A percentile compares a stretch with the other conserved stretches of the same genome.
Evolutionary conservation across 2,329 filamentous ascomycete species (phyloP).

Genomic region (Trichophyton rubrum): DNA sequence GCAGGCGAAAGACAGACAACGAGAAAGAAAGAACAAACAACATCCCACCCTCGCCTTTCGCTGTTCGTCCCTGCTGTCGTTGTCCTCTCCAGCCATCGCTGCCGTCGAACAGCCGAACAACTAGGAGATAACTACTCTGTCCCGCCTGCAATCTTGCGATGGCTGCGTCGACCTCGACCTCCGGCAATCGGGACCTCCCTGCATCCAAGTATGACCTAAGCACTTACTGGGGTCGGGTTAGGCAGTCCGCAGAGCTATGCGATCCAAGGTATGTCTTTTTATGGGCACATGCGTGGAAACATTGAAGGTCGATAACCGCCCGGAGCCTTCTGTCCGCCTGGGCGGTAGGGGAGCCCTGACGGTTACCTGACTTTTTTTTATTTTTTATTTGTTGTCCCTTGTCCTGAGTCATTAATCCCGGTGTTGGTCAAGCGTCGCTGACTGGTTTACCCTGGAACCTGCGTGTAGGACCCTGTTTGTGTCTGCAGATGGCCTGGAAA

Average conservation of each 20-base stretch:
- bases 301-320: background rate
- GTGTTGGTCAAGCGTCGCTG: background rate
- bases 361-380: too few species aligned
- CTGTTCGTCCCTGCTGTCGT: too few species aligned
- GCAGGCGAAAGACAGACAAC: background rate
- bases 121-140: background rate
- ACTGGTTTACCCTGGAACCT: background rate
- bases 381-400: background rate
- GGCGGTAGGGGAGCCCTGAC: background rate
- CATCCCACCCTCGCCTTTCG: background rate
- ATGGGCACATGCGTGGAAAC: background rate
- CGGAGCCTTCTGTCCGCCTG: background rate
- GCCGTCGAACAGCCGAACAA: background rate
- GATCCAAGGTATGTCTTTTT: constrained; percentile 67
- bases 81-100: background rate
- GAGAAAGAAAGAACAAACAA: background rate
- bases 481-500: constrained; percentile 62
- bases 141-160: constrained; percentile 25
- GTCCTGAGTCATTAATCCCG: background rate
- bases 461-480: constrained; percentile 69
- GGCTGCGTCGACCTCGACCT: constrained; percentile 45
- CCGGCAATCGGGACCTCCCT: constrained; percentile 66
- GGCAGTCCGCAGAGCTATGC: constrained; percentile 75
- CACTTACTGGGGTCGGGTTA: constrained; percentile 91
- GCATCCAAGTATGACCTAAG: constrained; percentile 81